Conservation (phyloP, 331 rosid genomes). For the Quercus lobata region DNA sequence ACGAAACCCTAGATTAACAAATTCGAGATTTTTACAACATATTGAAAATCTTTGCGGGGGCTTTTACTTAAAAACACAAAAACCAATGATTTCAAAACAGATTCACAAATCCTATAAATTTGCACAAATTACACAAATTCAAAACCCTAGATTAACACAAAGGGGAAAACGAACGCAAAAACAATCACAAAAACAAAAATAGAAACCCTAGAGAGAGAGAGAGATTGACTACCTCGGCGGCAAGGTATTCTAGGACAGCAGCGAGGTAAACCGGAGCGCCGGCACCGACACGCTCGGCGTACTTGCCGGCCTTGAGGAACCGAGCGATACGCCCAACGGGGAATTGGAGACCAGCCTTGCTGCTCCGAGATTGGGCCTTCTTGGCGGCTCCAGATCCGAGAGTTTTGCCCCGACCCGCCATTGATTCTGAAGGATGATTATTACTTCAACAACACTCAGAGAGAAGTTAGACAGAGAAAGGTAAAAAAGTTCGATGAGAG, state of each 20-base stretch:
- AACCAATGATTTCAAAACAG: accelerated
- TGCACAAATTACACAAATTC: background rate
- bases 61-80: background rate
- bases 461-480: background rate
- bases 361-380: constrained; percentile 85
- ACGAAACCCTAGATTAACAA: background rate
- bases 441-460: too few relatives aligned
- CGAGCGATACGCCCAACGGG: constrained; percentile 96
- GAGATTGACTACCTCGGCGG: constrained; percentile 60
- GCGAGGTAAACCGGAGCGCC: constrained; percentile 95
- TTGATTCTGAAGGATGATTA: constrained; percentile 15
- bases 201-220: background rate
- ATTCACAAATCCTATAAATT: background rate
- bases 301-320: constrained; percentile 82
- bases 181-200: background rate
- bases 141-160: constrained; percentile 41
- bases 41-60: too few relatives aligned
- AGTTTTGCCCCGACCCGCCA: constrained; percentile 94
- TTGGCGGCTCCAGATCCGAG: constrained; percentile 70
- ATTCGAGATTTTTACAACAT: background rate
- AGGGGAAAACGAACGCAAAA: accelerated
- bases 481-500: background rate
- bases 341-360: constrained; percentile 86
- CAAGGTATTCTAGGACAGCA: constrained; percentile 86
- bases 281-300: constrained; percentile 90